Base-by-base conservation (phyloP, 148 eudicot species). In the Amaranthus hypochondriacus region DNA sequence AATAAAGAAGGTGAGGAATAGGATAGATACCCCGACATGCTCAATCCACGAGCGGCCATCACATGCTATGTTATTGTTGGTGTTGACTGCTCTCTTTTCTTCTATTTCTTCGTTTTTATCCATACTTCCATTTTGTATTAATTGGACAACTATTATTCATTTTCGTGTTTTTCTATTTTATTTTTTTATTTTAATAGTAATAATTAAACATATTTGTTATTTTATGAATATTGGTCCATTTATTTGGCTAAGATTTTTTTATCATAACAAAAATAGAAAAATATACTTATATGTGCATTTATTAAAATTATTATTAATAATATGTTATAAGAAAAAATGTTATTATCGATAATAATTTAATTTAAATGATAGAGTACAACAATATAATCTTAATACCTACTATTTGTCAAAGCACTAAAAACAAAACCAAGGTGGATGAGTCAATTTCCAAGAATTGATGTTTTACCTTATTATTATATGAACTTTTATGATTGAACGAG, bases 51-150 rank as follows among this genome's bases (percentile, higher is more conserved):
- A 74, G 61, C 71, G 77, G 5, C 47, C 14, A 56, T 39, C 77
- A 74, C 77, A 74, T 66, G 70, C 70, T 15, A 74, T 66, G 75
- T 72, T 28, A 28, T 64, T 56, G 63, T 51, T 46, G 61, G 61
- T 64, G 68, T 64, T 64, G 68, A 64, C 68, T 43, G 48, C 3
- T 62, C 2, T 39, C 9, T 2, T 2, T 3, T 7, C 0, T 28
- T 28, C 39, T 28, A 28, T 21, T 10, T 64, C 18, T 7, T 66
- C 21, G 49, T 48, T 66, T 60, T 60, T 44, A 60, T 60, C 0
- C 63, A 60, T 21, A 28, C 61, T 5, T 28, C 39, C 39, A 28
- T 28, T 28, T 28, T 28, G 39, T 28, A 28, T 28, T 28, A 28
- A 28, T 28, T 28, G 39, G 39, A 28, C 39, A 28, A 28, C 39